Evolutionary conservation across 2,329 filamentous ascomycete species (phyloP), one percentile per base, ranked within the genome.

Genomic region (Endocalyx cinctus): DNA sequence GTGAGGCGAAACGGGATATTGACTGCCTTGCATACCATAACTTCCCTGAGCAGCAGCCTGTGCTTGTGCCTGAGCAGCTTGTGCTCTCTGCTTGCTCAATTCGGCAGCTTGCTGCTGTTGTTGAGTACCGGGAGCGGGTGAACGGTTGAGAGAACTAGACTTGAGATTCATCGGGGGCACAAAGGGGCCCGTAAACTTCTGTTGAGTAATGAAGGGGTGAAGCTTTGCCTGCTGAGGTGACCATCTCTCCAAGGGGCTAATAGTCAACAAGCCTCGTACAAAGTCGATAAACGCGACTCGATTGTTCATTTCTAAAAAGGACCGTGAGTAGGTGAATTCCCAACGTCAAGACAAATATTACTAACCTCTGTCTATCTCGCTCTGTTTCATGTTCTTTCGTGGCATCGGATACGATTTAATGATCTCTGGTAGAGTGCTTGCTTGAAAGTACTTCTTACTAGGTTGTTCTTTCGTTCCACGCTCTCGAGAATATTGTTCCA

Each of bases 391-490:
- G 55, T 96, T 96, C 68, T 98, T 98, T 53, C 92, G 77, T 29
- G 92, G 92, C 90, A 98, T 96, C 5, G 92, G 85, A 57, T 98
- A 98, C 35, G 86, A 88, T 58, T 94, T 87, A 66, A 98, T 97
- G 45, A 98, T 98, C 47, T 98, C 92, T 4, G 90, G 90, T 33
- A 98, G 67, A 2, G 88, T 94, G 25, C 80, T 96, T 22, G 89
- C 88, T 51, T 90, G 86, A 66, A 98, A 98, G 62, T 98, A 98
- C 64, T 97, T 97, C 71, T 98, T 98, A 77, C 92, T 98, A 15
- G 92, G 92, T 60, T 97, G 92, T 62, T 98, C 92, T 60, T 98
- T 98, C 22, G 88, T 92, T 38, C 85, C 85, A 57, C 95, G 92
- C 58, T 98, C 92, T 36, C 90, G 74, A 12, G 92, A 90, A 60